phyloP scores from a whole-genome alignment of 2,329 filamentous ascomycete genomes.

The Fusarium torreyae region DNA sequence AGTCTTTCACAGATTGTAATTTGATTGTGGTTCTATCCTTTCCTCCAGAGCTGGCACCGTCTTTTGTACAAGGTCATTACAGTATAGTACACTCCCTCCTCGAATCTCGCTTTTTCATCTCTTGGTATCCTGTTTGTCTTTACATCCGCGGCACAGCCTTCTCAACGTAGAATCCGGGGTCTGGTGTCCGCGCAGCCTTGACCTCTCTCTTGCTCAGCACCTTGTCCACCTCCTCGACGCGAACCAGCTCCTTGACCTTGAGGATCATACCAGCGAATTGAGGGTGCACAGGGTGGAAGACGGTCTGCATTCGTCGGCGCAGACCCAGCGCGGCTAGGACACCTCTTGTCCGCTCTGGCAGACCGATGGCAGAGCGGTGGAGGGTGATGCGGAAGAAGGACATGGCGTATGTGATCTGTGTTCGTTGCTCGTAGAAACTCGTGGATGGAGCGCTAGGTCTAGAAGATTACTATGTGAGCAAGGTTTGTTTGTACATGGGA shows the following conservation, averaged over 20 bases:
- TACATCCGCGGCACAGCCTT: slow-evolving; percentile 57
- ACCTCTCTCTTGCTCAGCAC: slow-evolving; percentile 77
- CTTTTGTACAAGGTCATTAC: slow-evolving; percentile 51
- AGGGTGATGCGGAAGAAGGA: slow-evolving; percentile 93
- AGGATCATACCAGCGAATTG: slow-evolving; percentile 92
- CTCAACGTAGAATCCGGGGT: slow-evolving; percentile 86
- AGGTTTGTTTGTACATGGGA: not conserved
- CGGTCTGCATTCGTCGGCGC: slow-evolving; percentile 85
- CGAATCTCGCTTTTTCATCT: slow-evolving; percentile 1
- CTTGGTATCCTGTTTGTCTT: slow-evolving; percentile 9
- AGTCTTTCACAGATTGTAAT: slow-evolving; percentile 20
- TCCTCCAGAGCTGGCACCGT: slow-evolving; percentile 15
- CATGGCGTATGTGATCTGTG: slow-evolving; percentile 62
- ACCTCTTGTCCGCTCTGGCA: slow-evolving; percentile 83
- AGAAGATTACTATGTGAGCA: slow-evolving; percentile 17
- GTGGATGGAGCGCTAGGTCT: slow-evolving; percentile 32
- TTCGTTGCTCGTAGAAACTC: not conserved
- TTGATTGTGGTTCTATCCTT: slow-evolving; percentile 26
- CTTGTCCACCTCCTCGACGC: slow-evolving; percentile 82
- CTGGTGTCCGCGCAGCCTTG: slow-evolving; percentile 79
- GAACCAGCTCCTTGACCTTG: slow-evolving; percentile 92
- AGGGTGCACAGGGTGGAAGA: slow-evolving; percentile 88
- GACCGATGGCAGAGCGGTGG: slow-evolving; percentile 89
- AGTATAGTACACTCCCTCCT: slow-evolving; percentile 51
- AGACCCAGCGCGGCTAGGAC: slow-evolving; percentile 89